Evolutionary conservation across 2,329 filamentous ascomycete species (phyloP).

Genomic region (Pezicula neosporulosa): DNA sequence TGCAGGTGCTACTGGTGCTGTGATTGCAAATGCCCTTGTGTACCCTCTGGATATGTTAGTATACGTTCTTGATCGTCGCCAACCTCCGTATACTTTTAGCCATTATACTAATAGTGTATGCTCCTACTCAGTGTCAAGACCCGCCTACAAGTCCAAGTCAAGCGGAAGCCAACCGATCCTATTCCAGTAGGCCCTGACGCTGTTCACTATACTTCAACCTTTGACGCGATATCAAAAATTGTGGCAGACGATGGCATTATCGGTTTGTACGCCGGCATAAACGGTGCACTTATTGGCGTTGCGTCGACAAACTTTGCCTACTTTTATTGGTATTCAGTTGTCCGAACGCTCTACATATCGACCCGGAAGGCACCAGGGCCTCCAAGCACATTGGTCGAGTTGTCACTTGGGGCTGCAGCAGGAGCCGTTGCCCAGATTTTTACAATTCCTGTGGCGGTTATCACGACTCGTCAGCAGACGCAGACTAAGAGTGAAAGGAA

Average conservation of each 20-base stretch:
- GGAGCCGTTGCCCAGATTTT: slow-evolving; percentile 92
- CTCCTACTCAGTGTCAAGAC: slow-evolving; percentile 75
- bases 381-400: slow-evolving; percentile 77
- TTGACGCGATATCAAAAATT: slow-evolving; percentile 87
- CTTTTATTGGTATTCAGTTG: slow-evolving; percentile 97
- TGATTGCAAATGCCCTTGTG: slow-evolving; percentile 90
- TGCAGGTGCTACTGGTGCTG: slow-evolving; percentile 87
- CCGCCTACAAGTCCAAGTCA: slow-evolving; percentile 90
- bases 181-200: slow-evolving; percentile 43
- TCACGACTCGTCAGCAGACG: slow-evolving; percentile 95
- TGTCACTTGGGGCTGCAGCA: slow-evolving; percentile 80
- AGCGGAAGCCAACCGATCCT: slow-evolving; percentile 47
- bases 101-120: not conserved
- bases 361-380: slow-evolving; percentile 53
- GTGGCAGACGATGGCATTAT: slow-evolving; percentile 72
- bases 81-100: not conserved
- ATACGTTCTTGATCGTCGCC: not conserved
- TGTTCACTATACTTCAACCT: slow-evolving; percentile 79
- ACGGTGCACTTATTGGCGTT: slow-evolving; percentile 82
- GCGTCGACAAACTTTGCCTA: slow-evolving; percentile 98
- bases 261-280: slow-evolving; percentile 87
- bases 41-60: slow-evolving; percentile 95
- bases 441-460: slow-evolving; percentile 92
- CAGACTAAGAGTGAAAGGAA: slow-evolving; percentile 81
- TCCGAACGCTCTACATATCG: slow-evolving; percentile 74